Conservation (phyloP, 2,329 filamentous ascomycete genomes). For the Metarhizium album region DNA sequence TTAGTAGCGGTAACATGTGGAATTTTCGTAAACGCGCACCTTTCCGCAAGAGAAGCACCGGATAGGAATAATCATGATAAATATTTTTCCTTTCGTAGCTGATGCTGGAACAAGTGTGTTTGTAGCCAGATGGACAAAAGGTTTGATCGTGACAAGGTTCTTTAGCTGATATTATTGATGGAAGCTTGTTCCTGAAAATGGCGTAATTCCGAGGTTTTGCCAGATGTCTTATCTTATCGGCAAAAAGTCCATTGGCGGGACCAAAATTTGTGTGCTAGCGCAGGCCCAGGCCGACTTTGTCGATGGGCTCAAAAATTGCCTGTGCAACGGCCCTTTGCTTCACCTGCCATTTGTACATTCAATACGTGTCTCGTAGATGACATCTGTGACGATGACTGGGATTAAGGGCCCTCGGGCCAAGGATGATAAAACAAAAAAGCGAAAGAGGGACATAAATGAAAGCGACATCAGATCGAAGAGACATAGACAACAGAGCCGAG, state of each 20-base stretch:
- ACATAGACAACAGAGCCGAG: slow-evolving; percentile 23
- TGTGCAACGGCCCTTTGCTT: slow-evolving; percentile 4
- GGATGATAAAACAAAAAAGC: slow-evolving; percentile 32
- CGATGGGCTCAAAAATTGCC: slow-evolving; percentile 3
- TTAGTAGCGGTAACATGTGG: slow-evolving; percentile 17
- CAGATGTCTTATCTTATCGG: slow-evolving; percentile 30
- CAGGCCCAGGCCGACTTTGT: not conserved
- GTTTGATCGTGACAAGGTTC: slow-evolving; percentile 3
- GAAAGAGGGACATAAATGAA: slow-evolving; percentile 35
- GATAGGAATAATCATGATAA: slow-evolving; percentile 93
- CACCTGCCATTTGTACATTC: slow-evolving; percentile 3
- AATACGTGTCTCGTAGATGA: slow-evolving; percentile 4
- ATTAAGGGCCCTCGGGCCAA: slow-evolving; percentile 20
- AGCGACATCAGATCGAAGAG: slow-evolving; percentile 30
- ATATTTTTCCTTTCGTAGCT: not conserved
- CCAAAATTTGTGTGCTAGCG: slow-evolving; percentile 25
- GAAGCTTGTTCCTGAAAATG: slow-evolving; percentile 13
- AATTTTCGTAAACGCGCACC: slow-evolving; percentile 38
- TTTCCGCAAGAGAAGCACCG: slow-evolving; percentile 99
- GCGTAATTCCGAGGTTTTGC: slow-evolving; percentile 20
- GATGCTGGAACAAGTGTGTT: not conserved
- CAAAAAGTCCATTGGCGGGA: slow-evolving; percentile 29
- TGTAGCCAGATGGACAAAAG: not conserved
- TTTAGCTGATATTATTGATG: too few relatives aligned
- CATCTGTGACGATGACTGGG: slow-evolving; percentile 23